Evolutionary conservation across 2,329 filamentous ascomycete genomes (phyloP).

Genomic region (Tolypocladium ovalisporum): DNA sequence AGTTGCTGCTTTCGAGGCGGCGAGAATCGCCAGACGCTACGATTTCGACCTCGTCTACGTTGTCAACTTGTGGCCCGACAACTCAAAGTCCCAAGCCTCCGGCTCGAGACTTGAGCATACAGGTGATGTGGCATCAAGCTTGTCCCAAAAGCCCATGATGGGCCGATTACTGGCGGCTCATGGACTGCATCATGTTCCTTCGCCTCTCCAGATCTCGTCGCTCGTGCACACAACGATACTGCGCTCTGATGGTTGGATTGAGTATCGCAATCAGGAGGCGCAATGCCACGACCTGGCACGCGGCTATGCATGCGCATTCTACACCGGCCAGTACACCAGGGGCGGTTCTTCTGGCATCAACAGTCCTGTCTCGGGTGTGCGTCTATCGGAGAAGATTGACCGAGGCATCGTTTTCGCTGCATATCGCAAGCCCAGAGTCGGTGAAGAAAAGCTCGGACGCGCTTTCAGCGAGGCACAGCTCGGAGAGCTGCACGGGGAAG

Average conservation of each 20-base stretch:
- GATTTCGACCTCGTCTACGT: constrained; percentile 49
- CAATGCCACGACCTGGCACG: constrained; percentile 33
- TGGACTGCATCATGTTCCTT: constrained; percentile 37
- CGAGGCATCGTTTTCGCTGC: constrained; percentile 46
- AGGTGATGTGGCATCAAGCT: constrained; percentile 4
- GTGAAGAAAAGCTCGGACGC: constrained; percentile 22
- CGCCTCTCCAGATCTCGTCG: constrained; percentile 40
- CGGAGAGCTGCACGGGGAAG: constrained; percentile 34
- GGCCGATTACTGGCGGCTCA: constrained; percentile 45
- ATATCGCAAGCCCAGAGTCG: constrained; percentile 35
- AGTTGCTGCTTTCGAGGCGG: constrained; percentile 41
- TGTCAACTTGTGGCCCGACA: constrained; percentile 44
- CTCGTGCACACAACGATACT: constrained; percentile 40
- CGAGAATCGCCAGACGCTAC: constrained; percentile 43
- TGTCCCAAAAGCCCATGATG: constrained; percentile 20
- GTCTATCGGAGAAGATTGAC: constrained; percentile 22
- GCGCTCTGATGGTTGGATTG: constrained; percentile 38
- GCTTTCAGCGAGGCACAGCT: constrained; percentile 29
- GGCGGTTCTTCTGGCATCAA: constrained; percentile 12
- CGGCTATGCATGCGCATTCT: constrained; percentile 43
- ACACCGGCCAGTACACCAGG: constrained; percentile 27
- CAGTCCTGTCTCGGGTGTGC: constrained; percentile 13
- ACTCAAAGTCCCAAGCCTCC: constrained; percentile 5
- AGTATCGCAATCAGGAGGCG: constrained; percentile 35
- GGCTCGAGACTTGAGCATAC: constrained; percentile 2